Percentiles rank a stretch among this genome's conserved stretches.
Evolutionary conservation across 129 eudicot species (phyloP).

Genomic region (Chrysanthemum lavandulifolium): DNA sequence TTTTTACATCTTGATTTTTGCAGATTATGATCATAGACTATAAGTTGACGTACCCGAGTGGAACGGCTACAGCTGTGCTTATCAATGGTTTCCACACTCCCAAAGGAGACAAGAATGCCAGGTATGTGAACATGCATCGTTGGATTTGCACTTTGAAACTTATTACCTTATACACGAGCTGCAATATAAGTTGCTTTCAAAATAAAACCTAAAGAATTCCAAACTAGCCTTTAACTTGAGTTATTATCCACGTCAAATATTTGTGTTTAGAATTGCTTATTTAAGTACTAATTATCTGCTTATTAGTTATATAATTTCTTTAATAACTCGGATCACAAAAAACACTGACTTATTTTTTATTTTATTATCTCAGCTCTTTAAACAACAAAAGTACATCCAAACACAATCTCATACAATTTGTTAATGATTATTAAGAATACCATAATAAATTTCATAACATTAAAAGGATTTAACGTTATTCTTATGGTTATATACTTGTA

Average conservation of each 20-base stretch:
- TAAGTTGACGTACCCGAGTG: conserved; percentile 86
- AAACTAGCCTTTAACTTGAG: too few species aligned
- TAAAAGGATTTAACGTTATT: not conserved
- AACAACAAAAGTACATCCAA: not conserved
- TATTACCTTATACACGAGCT: too few species aligned
- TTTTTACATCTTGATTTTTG: not conserved
- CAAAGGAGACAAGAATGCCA: conserved; percentile 82
- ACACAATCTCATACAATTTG: not conserved
- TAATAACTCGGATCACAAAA: too few species aligned
- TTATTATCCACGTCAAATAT: too few species aligned
- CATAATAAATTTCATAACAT: not conserved
- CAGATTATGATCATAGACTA: conserved; percentile 86
- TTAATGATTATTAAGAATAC: not conserved
- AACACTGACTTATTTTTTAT: too few species aligned
- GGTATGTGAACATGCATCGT: conserved; percentile 35
- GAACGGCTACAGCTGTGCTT: conserved; percentile 96
- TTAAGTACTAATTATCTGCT: too few species aligned
- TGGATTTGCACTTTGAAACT: too few species aligned
- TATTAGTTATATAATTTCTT: too few species aligned
- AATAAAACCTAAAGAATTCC: too few species aligned
- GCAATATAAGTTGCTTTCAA: too few species aligned
- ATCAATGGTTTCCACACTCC: conserved; percentile 91
- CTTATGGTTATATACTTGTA: not conserved
- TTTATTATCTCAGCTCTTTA: not conserved
- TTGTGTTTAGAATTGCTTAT: too few species aligned